Base-by-base conservation (phyloP, 306 rosid species). In the Castanospermum australe region DNA sequence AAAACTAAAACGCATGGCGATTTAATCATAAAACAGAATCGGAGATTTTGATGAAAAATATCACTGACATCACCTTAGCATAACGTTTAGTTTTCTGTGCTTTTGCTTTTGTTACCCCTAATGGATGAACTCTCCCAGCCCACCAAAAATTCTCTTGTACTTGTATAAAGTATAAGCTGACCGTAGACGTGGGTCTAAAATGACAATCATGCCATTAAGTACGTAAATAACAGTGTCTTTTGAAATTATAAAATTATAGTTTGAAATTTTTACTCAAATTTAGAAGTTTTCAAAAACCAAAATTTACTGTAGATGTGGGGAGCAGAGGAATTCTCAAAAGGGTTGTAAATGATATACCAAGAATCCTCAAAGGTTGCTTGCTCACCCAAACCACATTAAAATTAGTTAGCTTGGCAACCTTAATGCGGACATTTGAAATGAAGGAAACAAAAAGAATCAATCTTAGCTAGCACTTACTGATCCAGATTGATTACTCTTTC, bases 401-500 rank as follows among this genome's bases (percentile, higher is more conserved):
- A 63, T 63, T 22, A 76, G 33, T 42, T 52, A 38, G 12, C 17
- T 28, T 45, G 38, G 42, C 10, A 75, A 67, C 15, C 56, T 54
- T 68, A 71, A 65, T 63, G 78, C 51, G 76, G 36, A 57, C 57
- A 67, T 73, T 55, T n/a, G 42, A 67, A 36, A 77, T 41, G 8
- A 64, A 28, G 21, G n/a, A 61, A 21, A 60, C 9, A 70, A 20
- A 38, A 55, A 66, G 20, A 41, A 64, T 32, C 0, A 47, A 32
- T 25, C 2, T 7, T 42, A 50, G 50, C 2, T 75, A 61, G 82
- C 12, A 92, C 97, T 91, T 79, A 94, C 97, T 92, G 97, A 39
- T 89, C 93, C 1, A 94, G 88, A 72, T 92, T 88, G 82, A 94
- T 74, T 0, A 89, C 30, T 66, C 64, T 91, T 2, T 88, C 89